Percentiles rank a stretch among this genome's conserved stretches.
These are phyloP conservation scores for Cutaneotrichosporon arboriforme DNA, from an alignment of 1,284 basidiomycete species.

Conservation along the genomic window DNA sequence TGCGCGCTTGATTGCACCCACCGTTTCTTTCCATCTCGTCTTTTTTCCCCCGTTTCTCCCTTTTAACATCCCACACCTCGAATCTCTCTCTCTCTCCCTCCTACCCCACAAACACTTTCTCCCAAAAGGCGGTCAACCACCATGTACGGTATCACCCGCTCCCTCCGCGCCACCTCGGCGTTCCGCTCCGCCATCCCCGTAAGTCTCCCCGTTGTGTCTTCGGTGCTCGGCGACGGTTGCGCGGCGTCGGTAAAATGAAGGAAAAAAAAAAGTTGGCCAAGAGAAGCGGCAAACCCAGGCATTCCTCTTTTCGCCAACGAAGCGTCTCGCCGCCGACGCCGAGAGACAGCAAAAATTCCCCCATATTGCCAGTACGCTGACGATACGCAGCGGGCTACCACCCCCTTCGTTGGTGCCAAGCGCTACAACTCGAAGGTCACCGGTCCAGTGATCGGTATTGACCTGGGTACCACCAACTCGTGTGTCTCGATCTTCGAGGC, in stretches of 20 bases:
- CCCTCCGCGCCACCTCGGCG: constrained; percentile 24
- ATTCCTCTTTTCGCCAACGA: too few species aligned
- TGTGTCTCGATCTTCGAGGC: constrained; percentile 96
- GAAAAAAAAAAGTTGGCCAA: too few species aligned
- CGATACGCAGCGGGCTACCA: too few species aligned
- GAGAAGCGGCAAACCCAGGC: too few species aligned
- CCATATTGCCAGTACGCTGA: too few species aligned
- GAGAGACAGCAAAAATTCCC: too few species aligned
- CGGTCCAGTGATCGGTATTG: constrained; percentile 53
- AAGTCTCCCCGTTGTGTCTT: too few species aligned
- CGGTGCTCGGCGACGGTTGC: too few species aligned
- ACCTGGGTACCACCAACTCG: constrained; percentile 64
- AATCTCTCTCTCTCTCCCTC: constrained; percentile 2
- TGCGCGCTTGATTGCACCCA: too few species aligned
- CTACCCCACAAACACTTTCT: too few species aligned
- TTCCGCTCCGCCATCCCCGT: constrained; percentile 25
- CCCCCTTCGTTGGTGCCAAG: constrained; percentile 35
- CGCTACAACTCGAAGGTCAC: constrained; percentile 51
- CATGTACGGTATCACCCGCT: constrained; percentile 41
- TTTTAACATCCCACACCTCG: not conserved
- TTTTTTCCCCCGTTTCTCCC: not conserved
- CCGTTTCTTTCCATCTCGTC: not conserved
- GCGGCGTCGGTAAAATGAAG: too few species aligned
- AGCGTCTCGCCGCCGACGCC: too few species aligned
- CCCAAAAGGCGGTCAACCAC: constrained; percentile 14